Percentiles rank a stretch among this genome's conserved stretches.
phyloP scores from a whole-genome alignment of 345 rosid species.

The Arabidopsis arenosa region DNA sequence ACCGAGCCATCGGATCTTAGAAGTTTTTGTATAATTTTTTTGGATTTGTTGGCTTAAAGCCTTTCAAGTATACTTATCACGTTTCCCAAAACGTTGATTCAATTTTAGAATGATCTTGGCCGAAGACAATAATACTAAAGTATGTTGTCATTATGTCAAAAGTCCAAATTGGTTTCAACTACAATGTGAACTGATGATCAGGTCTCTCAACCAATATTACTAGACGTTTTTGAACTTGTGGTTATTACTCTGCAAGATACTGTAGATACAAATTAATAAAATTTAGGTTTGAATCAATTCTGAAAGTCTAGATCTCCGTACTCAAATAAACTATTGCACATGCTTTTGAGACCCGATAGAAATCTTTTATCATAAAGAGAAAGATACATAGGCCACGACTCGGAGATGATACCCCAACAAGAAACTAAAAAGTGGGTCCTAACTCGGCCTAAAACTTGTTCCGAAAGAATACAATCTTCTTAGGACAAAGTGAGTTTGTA shows the following conservation, averaged over 20 bases:
- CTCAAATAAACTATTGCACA: slow-evolving; percentile 27
- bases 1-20: slow-evolving; percentile 19
- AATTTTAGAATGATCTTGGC: background rate
- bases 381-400: slow-evolving; percentile 27
- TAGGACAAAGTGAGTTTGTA: slow-evolving; percentile 39
- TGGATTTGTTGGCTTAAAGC: slow-evolving; percentile 3
- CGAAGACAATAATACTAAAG: slow-evolving; percentile 11
- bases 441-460: slow-evolving; percentile 32
- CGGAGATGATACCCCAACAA: slow-evolving; percentile 28
- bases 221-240: slow-evolving; percentile 7
- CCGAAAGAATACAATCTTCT: slow-evolving; percentile 20
- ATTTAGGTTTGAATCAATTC: slow-evolving; percentile 29
- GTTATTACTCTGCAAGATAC: slow-evolving; percentile 19
- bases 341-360: slow-evolving; percentile 20
- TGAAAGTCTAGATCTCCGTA: slow-evolving; percentile 8
- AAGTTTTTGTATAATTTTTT: background rate
- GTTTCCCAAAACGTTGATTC: slow-evolving; percentile 16
- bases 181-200: slow-evolving; percentile 7
- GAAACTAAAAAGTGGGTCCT: slow-evolving; percentile 24
- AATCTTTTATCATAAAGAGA: background rate
- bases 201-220: slow-evolving; percentile 13
- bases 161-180: slow-evolving; percentile 1
- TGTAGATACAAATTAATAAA: background rate
- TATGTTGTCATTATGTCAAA: slow-evolving; percentile 23
- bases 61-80: background rate